phyloP scores from a whole-genome alignment of 768 basidiomycete species.

The Mycena venus region DNA sequence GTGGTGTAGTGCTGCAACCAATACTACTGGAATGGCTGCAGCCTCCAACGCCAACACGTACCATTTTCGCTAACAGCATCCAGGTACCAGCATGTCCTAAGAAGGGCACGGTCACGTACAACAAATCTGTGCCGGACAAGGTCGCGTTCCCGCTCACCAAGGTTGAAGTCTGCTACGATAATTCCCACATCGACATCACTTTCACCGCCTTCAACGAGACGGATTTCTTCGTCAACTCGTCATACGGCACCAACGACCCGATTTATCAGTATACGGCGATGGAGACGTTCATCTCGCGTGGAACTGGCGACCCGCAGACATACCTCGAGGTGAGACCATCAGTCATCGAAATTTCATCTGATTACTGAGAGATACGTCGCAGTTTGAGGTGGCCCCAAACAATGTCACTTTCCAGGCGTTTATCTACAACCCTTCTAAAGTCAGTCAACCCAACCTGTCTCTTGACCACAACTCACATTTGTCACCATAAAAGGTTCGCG shows the following conservation, averaged over 20 bases:
- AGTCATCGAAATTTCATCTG: not conserved
- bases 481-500: constrained; percentile 16
- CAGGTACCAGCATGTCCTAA: constrained; percentile 31
- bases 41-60: no score
- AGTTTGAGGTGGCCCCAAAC: constrained; percentile 31
- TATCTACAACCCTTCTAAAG: constrained; percentile 34
- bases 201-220: constrained; percentile 31
- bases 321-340: not conserved
- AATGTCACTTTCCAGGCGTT: constrained; percentile 33
- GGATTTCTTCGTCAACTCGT: constrained; percentile 28
- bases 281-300: constrained; percentile 30
- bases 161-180: constrained; percentile 28
- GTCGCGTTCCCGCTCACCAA: constrained; percentile 25
- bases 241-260: constrained; percentile 21
- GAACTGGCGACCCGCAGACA: constrained; percentile 8
- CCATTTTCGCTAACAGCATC: not conserved
- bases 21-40: no score
- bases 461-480: not conserved
- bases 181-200: constrained; percentile 21
- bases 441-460: not conserved
- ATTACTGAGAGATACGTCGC: constrained; percentile 12
- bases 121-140: constrained; percentile 26
- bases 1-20: not conserved
- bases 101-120: constrained; percentile 22
- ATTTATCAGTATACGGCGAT: constrained; percentile 29